Base-by-base conservation (phyloP, 148 eudicot genomes). In the Heliosperma pusillum region DNA sequence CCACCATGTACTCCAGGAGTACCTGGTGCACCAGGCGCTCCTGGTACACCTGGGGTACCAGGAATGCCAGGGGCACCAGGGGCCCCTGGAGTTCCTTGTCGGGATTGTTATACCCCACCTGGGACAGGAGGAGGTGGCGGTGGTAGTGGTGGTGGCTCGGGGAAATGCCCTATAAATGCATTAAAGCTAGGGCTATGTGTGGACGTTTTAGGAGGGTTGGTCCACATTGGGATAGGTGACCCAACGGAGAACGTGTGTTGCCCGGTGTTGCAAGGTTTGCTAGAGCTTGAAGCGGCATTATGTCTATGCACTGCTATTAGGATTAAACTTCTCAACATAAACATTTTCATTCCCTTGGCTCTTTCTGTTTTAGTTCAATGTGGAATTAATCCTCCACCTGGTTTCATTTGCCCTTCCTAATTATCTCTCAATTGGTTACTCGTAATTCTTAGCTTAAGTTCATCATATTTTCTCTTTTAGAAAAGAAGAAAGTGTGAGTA, bases 271-370 rank as follows among this genome's bases (percentile, higher is more conserved):
- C 81, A 86, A 85, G 97, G 97, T 30, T 82, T 95, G 82, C 82
- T 90, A 4, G 97, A 95, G 86, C 81, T 95, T 12, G 98, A 95
- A 78, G 98, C 98, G 1, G 96, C 98, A 4, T 9, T 95, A 33
- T 95, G 98, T 80, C 81, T 95, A 5, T 95, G 98, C 88, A 87
- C 91, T 0, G 84, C 89, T n/a, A 86, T 95, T 80, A 95, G 97
- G 81, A 78, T 92, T 4, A 93, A 89, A 79, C 89, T 95, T 60
- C 88, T 95, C 0, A 92, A 95, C 71, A 85, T 92, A 25, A 89
- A 88, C 75, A 85, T 92, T 26, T 88, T 75, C 66, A 77, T 90
- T 81, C 93, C 93, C 0, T 53, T 95, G 58, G 99, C 97, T 19
- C 92, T 95, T 56, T 83, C 77, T 22, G 88, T 88, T 11, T 86